phyloP scores from a whole-genome alignment of 441 rosid genomes.

The Aleurites moluccanus region DNA sequence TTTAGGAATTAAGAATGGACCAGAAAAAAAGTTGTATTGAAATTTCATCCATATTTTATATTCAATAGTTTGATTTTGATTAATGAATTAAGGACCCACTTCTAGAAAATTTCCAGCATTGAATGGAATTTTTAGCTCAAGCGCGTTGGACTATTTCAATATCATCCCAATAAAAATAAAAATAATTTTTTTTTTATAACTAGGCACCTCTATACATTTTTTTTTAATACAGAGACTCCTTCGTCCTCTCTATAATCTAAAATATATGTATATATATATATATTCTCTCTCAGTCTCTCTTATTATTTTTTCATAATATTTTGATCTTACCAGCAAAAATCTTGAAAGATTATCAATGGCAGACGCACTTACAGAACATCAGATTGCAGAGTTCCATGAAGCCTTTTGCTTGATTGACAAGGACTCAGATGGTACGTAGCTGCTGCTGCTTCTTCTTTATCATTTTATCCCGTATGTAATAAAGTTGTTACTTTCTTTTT shows the following conservation, averaged over 20 bases:
- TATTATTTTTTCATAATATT: background rate
- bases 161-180: too few species aligned
- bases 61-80: constrained; percentile 1
- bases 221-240: background rate
- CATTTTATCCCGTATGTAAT: too few species aligned
- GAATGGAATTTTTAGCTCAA: constrained; percentile 25
- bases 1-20: too few species aligned
- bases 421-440: constrained; percentile 45
- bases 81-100: constrained; percentile 7
- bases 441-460: background rate
- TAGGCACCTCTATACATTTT: background rate
- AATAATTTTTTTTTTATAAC: too few species aligned
- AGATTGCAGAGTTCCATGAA: constrained; percentile 50
- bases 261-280: too few species aligned
- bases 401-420: constrained; percentile 57
- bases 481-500: too few species aligned
- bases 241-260: too few species aligned
- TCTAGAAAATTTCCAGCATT: constrained; percentile 27
- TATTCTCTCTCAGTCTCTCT: background rate
- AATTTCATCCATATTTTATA: background rate
- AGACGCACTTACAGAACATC: constrained; percentile 42
- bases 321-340: background rate
- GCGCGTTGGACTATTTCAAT: constrained; percentile 34
- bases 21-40: background rate
- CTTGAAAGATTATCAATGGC: constrained; percentile 35